phyloP scores from a whole-genome alignment of 371 early-diverging fungal genomes.

The Chytridiales sp. region DNA sequence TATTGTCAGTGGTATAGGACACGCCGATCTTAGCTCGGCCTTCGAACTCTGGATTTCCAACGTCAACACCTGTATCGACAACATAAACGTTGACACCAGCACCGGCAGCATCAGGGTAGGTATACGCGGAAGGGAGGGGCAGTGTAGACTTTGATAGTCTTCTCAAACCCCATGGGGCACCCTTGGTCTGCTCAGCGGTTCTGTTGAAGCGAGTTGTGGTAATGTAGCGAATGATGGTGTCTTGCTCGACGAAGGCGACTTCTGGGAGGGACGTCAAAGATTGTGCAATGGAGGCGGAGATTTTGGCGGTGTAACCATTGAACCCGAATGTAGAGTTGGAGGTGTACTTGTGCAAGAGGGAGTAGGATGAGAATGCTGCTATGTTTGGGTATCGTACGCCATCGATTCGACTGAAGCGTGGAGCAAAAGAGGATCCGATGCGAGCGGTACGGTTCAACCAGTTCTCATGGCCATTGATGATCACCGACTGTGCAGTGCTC shows the following conservation, averaged over 20 bases:
- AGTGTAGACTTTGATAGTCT: too few relatives aligned
- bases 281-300: conserved; percentile 11
- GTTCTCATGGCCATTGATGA: background rate
- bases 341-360: conserved; percentile 18
- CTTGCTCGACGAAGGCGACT: conserved; percentile 27
- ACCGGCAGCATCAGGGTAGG: conserved; percentile 14
- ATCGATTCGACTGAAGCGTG: background rate
- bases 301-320: conserved; percentile 25
- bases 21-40: conserved; percentile 62
- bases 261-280: conserved; percentile 22
- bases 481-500: conserved; percentile 32
- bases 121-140: conserved; percentile 14
- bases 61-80: conserved; percentile 73
- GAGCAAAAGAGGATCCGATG: background rate
- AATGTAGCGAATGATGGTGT: conserved; percentile 13
- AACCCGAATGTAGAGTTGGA: conserved; percentile 9
- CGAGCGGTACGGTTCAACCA: background rate
- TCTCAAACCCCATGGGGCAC: too few relatives aligned
- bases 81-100: conserved; percentile 49
- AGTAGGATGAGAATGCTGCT: background rate
- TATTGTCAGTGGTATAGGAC: conserved; percentile 32
- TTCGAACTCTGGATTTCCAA: conserved; percentile 68
- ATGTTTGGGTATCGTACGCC: background rate
- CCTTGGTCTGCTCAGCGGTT: background rate
- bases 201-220: conserved; percentile 5